Evolutionary conservation across 1,139 yeast species (phyloP).

Genomic region (Debaryomycetaceae sp.): DNA sequence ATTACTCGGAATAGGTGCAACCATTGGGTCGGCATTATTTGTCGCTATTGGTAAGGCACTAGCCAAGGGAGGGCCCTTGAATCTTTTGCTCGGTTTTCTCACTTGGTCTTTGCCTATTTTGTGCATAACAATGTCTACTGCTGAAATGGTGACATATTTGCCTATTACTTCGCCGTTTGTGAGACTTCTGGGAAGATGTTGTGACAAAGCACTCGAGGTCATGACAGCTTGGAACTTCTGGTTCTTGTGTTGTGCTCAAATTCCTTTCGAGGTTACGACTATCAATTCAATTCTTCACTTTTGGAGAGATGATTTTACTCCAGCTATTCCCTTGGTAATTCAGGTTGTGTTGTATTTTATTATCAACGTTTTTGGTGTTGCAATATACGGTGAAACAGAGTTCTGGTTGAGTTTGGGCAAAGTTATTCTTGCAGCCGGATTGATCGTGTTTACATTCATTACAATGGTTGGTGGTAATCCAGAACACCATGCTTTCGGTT

Average conservation of each 20-base stretch:
- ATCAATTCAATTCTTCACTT: conserved; percentile 72
- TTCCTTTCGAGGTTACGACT: conserved; percentile 80
- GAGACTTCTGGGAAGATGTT: conserved; percentile 47
- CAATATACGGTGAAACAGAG: conserved; percentile 68
- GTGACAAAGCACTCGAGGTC: conserved; percentile 66
- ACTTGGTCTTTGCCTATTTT: conserved; percentile 52
- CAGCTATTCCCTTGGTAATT: conserved; percentile 54
- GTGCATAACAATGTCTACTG: conserved; percentile 62
- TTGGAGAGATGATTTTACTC: conserved; percentile 71
- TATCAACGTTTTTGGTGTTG: conserved; percentile 61
- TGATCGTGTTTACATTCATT: conserved; percentile 16
- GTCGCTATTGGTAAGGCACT: conserved; percentile 42
- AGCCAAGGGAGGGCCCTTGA: conserved; percentile 39
- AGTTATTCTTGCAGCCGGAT: conserved; percentile 24
- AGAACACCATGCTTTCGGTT: conserved; percentile 18
- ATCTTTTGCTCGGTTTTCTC: conserved; percentile 36
- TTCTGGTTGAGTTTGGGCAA: conserved; percentile 55
- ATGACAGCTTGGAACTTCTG: conserved; percentile 82
- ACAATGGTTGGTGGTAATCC: conserved; percentile 22
- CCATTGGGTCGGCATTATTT: conserved; percentile 47
- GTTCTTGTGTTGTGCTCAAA: conserved; percentile 66
- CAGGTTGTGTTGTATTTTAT: conserved; percentile 57
- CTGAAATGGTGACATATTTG: conserved; percentile 76
- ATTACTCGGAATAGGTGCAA: conserved; percentile 49
- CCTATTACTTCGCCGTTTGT: conserved; percentile 64